These are phyloP conservation scores for Cryptococcus amylolentus DNA, from an alignment of 1,284 basidiomycete species.

Conservation along the genomic window DNA sequence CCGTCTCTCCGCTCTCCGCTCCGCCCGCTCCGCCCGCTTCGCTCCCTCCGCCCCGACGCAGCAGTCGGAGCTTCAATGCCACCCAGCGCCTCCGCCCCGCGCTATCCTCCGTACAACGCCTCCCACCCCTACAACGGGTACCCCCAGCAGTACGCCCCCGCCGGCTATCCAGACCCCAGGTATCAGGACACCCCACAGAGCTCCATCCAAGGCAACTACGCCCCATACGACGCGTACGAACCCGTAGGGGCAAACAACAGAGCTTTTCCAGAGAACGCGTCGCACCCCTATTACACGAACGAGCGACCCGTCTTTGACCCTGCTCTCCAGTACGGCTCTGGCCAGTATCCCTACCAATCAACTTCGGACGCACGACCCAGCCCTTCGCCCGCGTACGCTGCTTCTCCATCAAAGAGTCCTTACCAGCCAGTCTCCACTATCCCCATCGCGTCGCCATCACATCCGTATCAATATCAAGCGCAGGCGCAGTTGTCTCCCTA, in stretches of 20 bases:
- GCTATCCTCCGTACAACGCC: not conserved
- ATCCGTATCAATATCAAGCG: not conserved
- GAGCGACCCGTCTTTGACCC: not conserved
- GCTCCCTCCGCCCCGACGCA: not conserved
- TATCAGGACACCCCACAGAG: not conserved
- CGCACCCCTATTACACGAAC: not conserved
- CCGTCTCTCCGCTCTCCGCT: not conserved
- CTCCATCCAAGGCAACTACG: not conserved
- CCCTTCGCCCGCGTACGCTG: not conserved
- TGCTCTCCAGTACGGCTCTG: not conserved
- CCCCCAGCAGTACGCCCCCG: not conserved
- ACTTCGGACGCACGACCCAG: not conserved
- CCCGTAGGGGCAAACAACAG: not conserved
- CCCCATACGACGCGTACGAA: not conserved
- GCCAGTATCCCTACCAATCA: not conserved
- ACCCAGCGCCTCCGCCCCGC: not conserved
- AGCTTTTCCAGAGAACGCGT: not conserved
- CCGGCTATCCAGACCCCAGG: not conserved
- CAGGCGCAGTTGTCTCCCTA: not conserved
- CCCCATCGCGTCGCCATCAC: not conserved
- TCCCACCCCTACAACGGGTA: not conserved
- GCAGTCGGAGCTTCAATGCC: conserved; percentile 5
- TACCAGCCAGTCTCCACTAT: not conserved
- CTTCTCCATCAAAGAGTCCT: not conserved
- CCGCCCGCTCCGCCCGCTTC: too few relatives aligned